These are phyloP conservation scores for Haplosporangium gracile DNA, from an alignment of 192 early-diverging fungal genomes.

Conservation along the genomic window DNA sequence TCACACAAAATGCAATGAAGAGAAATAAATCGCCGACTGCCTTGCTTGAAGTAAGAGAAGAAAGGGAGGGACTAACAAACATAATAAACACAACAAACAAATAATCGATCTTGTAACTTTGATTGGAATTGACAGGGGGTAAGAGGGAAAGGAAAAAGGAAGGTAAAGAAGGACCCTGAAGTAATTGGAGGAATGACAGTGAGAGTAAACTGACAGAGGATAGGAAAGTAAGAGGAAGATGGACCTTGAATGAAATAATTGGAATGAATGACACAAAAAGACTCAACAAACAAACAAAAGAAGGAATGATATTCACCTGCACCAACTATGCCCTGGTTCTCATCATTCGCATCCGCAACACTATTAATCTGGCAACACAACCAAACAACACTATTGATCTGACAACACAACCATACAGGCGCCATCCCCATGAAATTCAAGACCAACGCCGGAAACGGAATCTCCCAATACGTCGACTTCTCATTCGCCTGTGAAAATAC, in stretches of 20 bases:
- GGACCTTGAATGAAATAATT: not conserved
- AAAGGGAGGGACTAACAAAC: not conserved
- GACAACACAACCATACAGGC: slow-evolving; percentile 15
- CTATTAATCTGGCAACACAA: slow-evolving; percentile 42
- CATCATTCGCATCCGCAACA: slow-evolving; percentile 38
- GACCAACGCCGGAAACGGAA: slow-evolving; percentile 10
- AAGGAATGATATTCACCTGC: slow-evolving; percentile 15
- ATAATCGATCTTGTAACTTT: not conserved
- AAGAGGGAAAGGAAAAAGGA: not conserved
- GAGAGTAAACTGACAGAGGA: not conserved
- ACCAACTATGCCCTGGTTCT: slow-evolving; percentile 45
- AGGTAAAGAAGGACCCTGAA: not conserved
- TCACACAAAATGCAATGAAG: not conserved
- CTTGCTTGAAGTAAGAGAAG: not conserved
- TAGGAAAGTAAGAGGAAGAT: not conserved
- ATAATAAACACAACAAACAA: not conserved
- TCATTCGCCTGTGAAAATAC: not conserved
- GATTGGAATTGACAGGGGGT: not conserved
- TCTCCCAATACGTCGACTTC: slow-evolving; percentile 3
- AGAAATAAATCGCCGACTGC: not conserved
- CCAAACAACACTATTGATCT: slow-evolving; percentile 29
- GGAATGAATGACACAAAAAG: too few relatives aligned
- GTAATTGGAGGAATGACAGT: not conserved
- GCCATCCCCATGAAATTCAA: slow-evolving; percentile 15
- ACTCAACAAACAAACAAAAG: not conserved